Evolutionary conservation across 106 monocot genomes (phyloP).

Genomic region (Dioscorea dumetorum): DNA sequence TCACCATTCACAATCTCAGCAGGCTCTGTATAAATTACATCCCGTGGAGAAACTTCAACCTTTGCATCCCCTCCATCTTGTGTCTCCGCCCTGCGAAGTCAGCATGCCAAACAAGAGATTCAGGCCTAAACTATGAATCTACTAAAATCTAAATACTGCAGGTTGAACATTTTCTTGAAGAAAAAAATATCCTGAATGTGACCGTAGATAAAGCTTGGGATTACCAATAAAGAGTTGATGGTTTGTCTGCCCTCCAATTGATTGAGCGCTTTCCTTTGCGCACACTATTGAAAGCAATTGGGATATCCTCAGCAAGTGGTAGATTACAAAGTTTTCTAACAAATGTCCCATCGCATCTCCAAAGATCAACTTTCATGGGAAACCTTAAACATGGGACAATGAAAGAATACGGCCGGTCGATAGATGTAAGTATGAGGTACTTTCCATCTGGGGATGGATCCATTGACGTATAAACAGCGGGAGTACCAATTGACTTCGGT

Average conservation of each 20-base stretch:
- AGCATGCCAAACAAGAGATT: not conserved
- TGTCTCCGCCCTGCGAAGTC: constrained; percentile 80
- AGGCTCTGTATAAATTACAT: constrained; percentile 78
- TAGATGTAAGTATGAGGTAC: constrained; percentile 58
- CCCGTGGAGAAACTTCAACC: constrained; percentile 90
- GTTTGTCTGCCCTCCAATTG: constrained; percentile 94
- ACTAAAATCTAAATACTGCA: too few species aligned
- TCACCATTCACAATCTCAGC: constrained; percentile 57
- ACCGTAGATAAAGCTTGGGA: constrained; percentile 6
- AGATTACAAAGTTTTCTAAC: constrained; percentile 94
- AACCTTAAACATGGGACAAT: constrained; percentile 88
- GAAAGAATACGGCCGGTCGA: constrained; percentile 89
- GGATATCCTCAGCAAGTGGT: constrained; percentile 97
- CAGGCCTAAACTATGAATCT: too few species aligned
- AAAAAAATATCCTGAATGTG: too few species aligned
- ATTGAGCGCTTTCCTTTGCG: constrained; percentile 90
- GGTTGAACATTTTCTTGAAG: too few species aligned
- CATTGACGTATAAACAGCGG: constrained; percentile 91
- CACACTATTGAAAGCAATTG: constrained; percentile 82
- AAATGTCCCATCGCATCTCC: constrained; percentile 81
- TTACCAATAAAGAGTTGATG: constrained; percentile 95
- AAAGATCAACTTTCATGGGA: constrained; percentile 90
- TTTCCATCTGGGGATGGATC: constrained; percentile 96
- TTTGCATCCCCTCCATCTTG: constrained; percentile 99
- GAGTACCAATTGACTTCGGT: constrained; percentile 64